Conservation (phyloP, 2,329 filamentous ascomycete genomes). For the Emericellopsis cladophorae region DNA sequence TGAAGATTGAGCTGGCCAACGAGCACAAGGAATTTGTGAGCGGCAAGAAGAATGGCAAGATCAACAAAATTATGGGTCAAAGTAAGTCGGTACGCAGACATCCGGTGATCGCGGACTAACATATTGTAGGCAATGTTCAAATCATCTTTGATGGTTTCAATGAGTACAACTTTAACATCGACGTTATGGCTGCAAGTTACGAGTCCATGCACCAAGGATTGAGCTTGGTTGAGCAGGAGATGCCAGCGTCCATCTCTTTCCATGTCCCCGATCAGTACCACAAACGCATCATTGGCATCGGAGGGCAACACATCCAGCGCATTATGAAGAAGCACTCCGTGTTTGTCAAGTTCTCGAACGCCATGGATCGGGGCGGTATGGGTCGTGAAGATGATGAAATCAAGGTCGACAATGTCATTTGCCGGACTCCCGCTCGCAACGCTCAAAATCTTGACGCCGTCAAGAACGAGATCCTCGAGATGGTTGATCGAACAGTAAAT, state of each 20-base stretch:
- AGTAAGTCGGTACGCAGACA: conserved; percentile 30
- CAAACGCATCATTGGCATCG: conserved; percentile 97
- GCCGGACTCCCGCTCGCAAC: conserved; percentile 90
- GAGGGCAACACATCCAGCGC: conserved; percentile 94
- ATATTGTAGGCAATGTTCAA: conserved; percentile 65
- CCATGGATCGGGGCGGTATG: conserved; percentile 89
- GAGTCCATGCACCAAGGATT: conserved; percentile 90
- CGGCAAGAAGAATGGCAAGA: conserved; percentile 99
- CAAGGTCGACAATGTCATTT: conserved; percentile 98
- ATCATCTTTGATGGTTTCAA: conserved; percentile 99
- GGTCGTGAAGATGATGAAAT: conserved; percentile 95
- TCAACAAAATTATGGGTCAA: conserved; percentile 99
- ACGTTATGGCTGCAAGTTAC: conserved; percentile 85
- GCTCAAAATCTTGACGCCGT: conserved; percentile 93
- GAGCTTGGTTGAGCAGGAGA: conserved; percentile 91
- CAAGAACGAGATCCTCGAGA: conserved; percentile 98
- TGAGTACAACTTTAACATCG: conserved; percentile 99
- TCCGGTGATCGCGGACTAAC: conserved; percentile 8
- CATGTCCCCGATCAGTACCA: conserved; percentile 98
- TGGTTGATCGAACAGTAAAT: conserved; percentile 87
- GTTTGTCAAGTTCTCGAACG: conserved; percentile 98
- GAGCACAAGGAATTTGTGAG: conserved; percentile 99
- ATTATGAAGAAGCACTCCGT: conserved; percentile 99
- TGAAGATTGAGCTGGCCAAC: conserved; percentile 97
- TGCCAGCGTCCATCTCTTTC: conserved; percentile 98